Evolutionary conservation across 1,284 basidiomycete genomes (phyloP), one percentile per base, ranked within the genome.

Genomic region (Inonotus hispidus): DNA sequence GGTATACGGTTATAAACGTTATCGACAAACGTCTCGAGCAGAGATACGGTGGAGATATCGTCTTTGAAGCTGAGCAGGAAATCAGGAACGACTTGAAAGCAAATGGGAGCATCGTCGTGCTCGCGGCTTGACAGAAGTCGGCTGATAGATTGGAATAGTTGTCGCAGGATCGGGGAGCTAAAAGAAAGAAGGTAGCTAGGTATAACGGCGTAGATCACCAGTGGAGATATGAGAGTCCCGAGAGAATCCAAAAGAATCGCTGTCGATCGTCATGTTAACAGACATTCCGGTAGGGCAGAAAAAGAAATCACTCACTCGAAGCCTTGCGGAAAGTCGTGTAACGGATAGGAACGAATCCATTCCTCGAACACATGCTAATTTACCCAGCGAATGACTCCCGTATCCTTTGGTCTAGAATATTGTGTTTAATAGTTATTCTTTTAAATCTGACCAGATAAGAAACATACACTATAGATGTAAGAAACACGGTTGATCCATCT

Each of bases 41-140:
- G 73, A 27, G 71, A 72, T 7, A 71, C 66, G 14, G 74, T 70
- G 3, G 79, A 74, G 61, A 75, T 75, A 58, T 75, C 73, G 41
- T 75, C 71, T 25, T 71, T 73, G 39, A 75, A 75, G 43, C 74
- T 71, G 19, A 88, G 73, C 43, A 82, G 71, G 13, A 82, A 75
- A 60, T 90, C 83, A 1, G 91, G 87, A 43, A 93, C 74, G 58
- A 92, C 82, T 63, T 92, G 88, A 56, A 88, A 81, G 25, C 85
- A 73, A 16, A 82, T 72, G 59, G 80, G 77, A 47, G 19, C 2
- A 16, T 32, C 11, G 73, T 53, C 78, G 75, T 1, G 77, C 67
- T 62, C 76, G 76, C 27, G 74, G 72, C 68, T 80, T 80, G 58
- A 35, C 35, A 78, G 70, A 5, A 81, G 72, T 60, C 82, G 81